Conservation (phyloP, 257 asterid genomes). For the Hygrophila difformis region DNA sequence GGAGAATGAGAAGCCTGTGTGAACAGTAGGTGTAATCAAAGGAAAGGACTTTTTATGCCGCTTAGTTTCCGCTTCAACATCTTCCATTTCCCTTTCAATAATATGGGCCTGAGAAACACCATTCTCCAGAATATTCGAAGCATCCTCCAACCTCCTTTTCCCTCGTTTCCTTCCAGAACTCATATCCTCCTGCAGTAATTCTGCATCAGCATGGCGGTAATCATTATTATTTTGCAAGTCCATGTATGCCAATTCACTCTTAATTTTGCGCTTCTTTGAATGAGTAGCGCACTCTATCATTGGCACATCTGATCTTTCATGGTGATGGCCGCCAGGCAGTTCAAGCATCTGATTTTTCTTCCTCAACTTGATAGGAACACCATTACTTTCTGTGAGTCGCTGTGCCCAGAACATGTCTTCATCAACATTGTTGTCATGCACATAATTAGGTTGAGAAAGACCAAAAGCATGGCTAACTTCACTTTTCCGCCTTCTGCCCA, state of each 20-base stretch:
- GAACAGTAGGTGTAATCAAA: slow-evolving; percentile 81
- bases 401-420: slow-evolving; percentile 52
- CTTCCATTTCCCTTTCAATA: slow-evolving; percentile 48
- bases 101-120: slow-evolving; percentile 45
- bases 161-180: slow-evolving; percentile 56
- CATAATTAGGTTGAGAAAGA: slow-evolving; percentile 41
- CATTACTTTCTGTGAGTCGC: slow-evolving; percentile 38
- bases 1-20: slow-evolving; percentile 84
- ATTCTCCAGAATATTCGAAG: slow-evolving; percentile 31
- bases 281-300: slow-evolving; percentile 59
- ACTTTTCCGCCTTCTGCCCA: slow-evolving; percentile 32
- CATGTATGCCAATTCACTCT: slow-evolving; percentile 38
- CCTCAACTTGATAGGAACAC: slow-evolving; percentile 47
- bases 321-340: slow-evolving; percentile 29
- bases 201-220: slow-evolving; percentile 34
- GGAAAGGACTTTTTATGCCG: slow-evolving; percentile 69
- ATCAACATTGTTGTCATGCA: slow-evolving; percentile 36
- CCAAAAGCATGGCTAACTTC: slow-evolving; percentile 35
- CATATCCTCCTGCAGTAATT: slow-evolving; percentile 38
- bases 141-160: slow-evolving; percentile 47
- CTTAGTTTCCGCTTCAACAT: slow-evolving; percentile 48
- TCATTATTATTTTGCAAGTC: slow-evolving; percentile 39
- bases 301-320: slow-evolving; percentile 48
- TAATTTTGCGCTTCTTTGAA: slow-evolving; percentile 66
- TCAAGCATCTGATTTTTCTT: slow-evolving; percentile 58